Evolutionary conservation across 768 basidiomycete species (phyloP), one percentile per base, ranked within the genome.

Genomic region (Amanita pseudoporphyria): DNA sequence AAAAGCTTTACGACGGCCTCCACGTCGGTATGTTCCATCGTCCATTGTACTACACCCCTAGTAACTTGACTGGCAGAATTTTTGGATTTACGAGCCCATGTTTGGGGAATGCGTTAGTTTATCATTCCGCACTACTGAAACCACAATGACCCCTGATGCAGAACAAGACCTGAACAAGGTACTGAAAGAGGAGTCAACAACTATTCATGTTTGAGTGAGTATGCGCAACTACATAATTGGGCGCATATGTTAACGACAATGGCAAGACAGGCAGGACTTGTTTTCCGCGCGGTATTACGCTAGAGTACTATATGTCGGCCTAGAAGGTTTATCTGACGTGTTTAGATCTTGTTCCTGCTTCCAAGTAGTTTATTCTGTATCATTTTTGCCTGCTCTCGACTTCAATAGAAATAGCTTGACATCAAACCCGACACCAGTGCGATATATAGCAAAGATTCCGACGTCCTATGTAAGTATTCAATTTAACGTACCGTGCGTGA

Each of bases 71-170:
- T 18, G 37, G 16, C 59, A 88, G 88, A 91, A 71, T 83, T 88
- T 60, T 71, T 91, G 53, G 87, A 90, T 57, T 61, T 91, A 52
- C 76, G 85, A 52, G 73, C 84, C 41, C 84, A 89, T 62, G 85
- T 90, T 9, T 89, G 85, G 88, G 88, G 88, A 16, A 83, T 92
- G 55, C 87, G 88, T 90, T 62, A 71, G 87, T 81, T 9, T 26
- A 45, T 5, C 42, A 2, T 32, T 16, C 28, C 48, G 22, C 22
- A 7, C 21, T 18, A 32, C 19, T 1, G 31, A 1, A 22, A 7
- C 2, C 16, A 38, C 6, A 33, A 39, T 52, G 35, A 50, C 47
- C 49, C 47, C 13, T 36, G 37, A 45, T 37, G 2, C 58, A 91
- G 88, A 91, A 65, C 82, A 89, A 76, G 88, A 90, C 57, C 58